Evolutionary conservation across 257 asterid genomes (phyloP), one percentile per base, ranked within the genome.

Genomic region (Penstemon eatonii): DNA sequence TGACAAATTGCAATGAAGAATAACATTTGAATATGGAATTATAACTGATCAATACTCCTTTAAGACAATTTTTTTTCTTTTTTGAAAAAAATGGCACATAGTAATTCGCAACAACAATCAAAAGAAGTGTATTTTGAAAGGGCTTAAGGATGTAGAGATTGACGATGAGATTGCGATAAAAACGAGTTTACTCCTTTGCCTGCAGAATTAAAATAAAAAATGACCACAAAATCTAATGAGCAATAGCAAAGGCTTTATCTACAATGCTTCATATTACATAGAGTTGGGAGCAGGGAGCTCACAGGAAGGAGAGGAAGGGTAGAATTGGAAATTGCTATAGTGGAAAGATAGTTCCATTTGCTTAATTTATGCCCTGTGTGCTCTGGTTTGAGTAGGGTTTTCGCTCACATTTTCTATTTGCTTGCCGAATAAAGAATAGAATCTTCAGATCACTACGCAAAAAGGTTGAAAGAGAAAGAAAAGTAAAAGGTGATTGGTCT

Each of bases 261-360:
- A 5, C 4, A 19, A 4, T 13, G 36, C 41, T 43, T 61, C 36
- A 15, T 41, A 66, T 52, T 9, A 40, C 59, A 40, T 53, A 53
- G 10, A 66, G 13, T 4, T 36, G 63, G 53, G 25, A 66, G 45
- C 63, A 62, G 47, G 63, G 45, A 65, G 63, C 87, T 74, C 73
- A 82, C 87, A 62, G 52, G 73, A 54, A 43, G 81, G 61, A 60
- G 72, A 71, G 33, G 80, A 63, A 58, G 79, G 66, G 44, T 55
- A 46, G 42, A 69, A 63, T 61, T 46, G 62, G 64, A 42, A 36
- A 53, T 60, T 66, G 62, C 77, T 58, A 7, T 67, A 65, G 18
- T 47, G 76, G 33, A 73, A 60, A 9, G 87, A 82, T 33, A 75
- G 67, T 19, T 79, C 85, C 87, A 77, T 82, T 68, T n/a, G 52